Conservation (phyloP, 768 basidiomycete genomes). For the Trametes sanguinea region DNA sequence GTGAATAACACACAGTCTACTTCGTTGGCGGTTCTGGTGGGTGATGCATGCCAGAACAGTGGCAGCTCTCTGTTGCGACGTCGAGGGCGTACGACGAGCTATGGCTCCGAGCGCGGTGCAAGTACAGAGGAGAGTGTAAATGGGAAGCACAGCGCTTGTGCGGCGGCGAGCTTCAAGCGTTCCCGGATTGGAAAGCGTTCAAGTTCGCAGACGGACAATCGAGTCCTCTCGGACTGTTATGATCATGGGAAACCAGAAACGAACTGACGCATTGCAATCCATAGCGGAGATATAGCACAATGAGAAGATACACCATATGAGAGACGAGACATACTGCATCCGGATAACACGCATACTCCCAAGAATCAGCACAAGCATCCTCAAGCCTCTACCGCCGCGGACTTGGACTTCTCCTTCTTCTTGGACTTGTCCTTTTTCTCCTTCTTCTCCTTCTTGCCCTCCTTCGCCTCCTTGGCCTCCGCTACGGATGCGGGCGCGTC, state of each 20-base stretch:
- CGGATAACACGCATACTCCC: background rate
- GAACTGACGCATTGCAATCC: background rate
- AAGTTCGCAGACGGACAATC: background rate
- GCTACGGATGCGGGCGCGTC: conserved; percentile 6
- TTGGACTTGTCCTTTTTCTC: conserved; percentile 35
- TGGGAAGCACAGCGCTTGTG: background rate
- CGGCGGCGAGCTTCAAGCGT: no score
- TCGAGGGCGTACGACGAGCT: background rate
- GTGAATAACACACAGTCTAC: background rate
- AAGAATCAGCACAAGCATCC: conserved; percentile 19
- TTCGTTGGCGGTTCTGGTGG: no score
- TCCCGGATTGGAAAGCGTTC: background rate
- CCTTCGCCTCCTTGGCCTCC: conserved; percentile 24
- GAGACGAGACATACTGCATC: conserved; percentile 3
- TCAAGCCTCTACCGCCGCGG: conserved; percentile 18
- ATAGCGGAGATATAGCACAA: conserved; percentile 12
- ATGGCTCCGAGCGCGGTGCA: background rate
- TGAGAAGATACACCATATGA: conserved; percentile 1
- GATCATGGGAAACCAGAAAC: background rate
- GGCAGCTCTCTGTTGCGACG: no score
- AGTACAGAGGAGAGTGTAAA: background rate
- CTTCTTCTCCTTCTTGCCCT: conserved; percentile 28
- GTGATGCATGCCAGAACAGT: no score
- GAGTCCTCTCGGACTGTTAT: background rate
- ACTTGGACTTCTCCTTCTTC: conserved; percentile 28